Conservation (phyloP, 306 rosid species). For the Cicer judaicum region DNA sequence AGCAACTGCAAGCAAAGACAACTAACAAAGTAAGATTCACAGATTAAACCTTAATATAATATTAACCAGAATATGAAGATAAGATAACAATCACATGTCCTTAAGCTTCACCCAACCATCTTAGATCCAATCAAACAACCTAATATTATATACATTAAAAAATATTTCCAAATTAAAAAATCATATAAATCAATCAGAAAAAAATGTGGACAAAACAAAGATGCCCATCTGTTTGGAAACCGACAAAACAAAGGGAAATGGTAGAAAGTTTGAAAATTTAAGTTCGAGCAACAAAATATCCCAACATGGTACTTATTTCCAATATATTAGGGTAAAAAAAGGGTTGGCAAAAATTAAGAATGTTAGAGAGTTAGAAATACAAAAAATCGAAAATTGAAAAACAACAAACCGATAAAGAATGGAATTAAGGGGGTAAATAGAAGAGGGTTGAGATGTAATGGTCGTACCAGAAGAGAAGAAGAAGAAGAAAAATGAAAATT, state of each 20-base stretch:
- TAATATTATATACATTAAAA: not conserved
- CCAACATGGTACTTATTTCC: slow-evolving; percentile 16
- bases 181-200: not conserved
- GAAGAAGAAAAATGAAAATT: slow-evolving; percentile 9
- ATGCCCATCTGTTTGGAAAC: slow-evolving; percentile 10
- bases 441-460: not conserved
- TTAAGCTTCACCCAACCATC: slow-evolving; percentile 43
- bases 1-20: slow-evolving; percentile 60
- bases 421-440: not conserved
- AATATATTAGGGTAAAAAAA: not conserved
- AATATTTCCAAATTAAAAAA: not conserved
- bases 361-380: not conserved
- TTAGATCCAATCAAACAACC: slow-evolving; percentile 52
- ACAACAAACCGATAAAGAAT: not conserved
- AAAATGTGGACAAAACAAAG: slow-evolving; percentile 11
- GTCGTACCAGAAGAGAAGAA: slow-evolving; percentile 45
- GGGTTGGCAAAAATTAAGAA: slow-evolving; percentile 1
- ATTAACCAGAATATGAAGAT: slow-evolving; percentile 52
- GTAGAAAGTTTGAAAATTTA: slow-evolving; percentile 18
- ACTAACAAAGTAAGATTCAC: slow-evolving; percentile 46
- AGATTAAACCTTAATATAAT: slow-evolving; percentile 49
- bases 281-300: not conserved
- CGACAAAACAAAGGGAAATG: slow-evolving; percentile 26
- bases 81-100: slow-evolving; percentile 60
- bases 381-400: slow-evolving; percentile 9